Percentiles rank a stretch among this genome's conserved stretches.
Evolutionary conservation across 2,329 filamentous ascomycete genomes (phyloP).

Genomic region (Fusarium humuli): DNA sequence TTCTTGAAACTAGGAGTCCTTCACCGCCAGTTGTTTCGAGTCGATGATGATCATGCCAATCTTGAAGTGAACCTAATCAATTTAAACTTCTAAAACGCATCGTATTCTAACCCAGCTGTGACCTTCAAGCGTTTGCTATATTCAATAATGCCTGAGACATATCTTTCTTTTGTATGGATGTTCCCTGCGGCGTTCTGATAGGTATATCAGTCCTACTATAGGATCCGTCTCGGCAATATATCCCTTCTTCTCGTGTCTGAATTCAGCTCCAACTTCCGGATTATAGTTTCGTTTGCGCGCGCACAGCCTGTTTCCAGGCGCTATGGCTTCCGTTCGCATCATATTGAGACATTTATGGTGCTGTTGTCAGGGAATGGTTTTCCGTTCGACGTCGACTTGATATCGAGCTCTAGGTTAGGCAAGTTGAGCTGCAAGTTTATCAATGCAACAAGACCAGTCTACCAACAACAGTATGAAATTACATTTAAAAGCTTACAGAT

Average conservation of each 20-base stretch:
- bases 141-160: background rate
- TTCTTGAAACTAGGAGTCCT: constrained; percentile 16
- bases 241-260: constrained; percentile 1
- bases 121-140: background rate
- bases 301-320: constrained; percentile 3
- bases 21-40: constrained; percentile 45
- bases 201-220: constrained; percentile 4
- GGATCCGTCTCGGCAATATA: constrained; percentile 5
- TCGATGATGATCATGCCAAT: constrained; percentile 17
- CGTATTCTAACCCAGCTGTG: background rate
- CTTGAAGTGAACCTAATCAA: constrained; percentile 26
- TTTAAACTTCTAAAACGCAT: constrained; percentile 20
- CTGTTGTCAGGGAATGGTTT: background rate
- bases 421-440: background rate
- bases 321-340: constrained; percentile 4
- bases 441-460: background rate
- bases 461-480: background rate
- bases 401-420: constrained; percentile 6
- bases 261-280: constrained; percentile 5
- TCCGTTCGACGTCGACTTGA: background rate
- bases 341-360: constrained; percentile 2
- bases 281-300: background rate
- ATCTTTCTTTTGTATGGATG: background rate
- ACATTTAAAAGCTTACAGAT: background rate
- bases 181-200: constrained; percentile 3